phyloP scores from a whole-genome alignment of 2,329 filamentous ascomycete species.

The Aspergillus sp. region DNA sequence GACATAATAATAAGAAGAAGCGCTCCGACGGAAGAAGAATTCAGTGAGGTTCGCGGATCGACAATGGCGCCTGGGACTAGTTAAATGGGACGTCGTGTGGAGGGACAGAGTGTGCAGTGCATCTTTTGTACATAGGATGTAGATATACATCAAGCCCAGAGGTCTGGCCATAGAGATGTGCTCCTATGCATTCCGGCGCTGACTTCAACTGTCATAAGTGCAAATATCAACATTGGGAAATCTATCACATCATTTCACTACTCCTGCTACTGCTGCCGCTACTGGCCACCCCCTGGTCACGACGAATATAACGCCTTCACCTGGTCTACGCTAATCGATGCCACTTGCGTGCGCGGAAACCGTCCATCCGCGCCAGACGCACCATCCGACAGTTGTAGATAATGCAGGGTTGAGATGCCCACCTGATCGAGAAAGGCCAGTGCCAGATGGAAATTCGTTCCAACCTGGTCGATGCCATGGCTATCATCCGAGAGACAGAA shows the following conservation, averaged over 20 bases:
- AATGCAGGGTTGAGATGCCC: conserved; percentile 33
- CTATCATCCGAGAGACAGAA: conserved; percentile 95
- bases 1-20: not conserved
- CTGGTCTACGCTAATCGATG: conserved; percentile 24
- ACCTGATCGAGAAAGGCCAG: conserved; percentile 58
- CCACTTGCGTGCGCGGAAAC: conserved; percentile 30
- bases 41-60: too few relatives aligned
- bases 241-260: too few relatives aligned
- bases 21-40: not conserved
- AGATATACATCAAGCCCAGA: too few relatives aligned
- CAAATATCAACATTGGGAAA: too few relatives aligned
- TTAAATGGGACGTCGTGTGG: too few relatives aligned
- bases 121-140: too few relatives aligned
- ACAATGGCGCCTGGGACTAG: too few relatives aligned
- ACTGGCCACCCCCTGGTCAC: conserved; percentile 4
- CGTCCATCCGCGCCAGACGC: conserved; percentile 19
- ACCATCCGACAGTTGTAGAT: conserved; percentile 24
- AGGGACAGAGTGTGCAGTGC: too few relatives aligned
- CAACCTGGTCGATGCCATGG: conserved; percentile 78
- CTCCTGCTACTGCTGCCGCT: too few relatives aligned
- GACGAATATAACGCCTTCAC: conserved; percentile 29
- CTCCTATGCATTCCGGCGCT: too few relatives aligned
- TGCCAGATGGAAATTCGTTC: conserved; percentile 68
- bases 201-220: too few relatives aligned
- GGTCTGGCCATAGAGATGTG: too few relatives aligned